Conservation (phyloP, 2,329 filamentous ascomycete species). For the Fusarium chlamydosporum region DNA sequence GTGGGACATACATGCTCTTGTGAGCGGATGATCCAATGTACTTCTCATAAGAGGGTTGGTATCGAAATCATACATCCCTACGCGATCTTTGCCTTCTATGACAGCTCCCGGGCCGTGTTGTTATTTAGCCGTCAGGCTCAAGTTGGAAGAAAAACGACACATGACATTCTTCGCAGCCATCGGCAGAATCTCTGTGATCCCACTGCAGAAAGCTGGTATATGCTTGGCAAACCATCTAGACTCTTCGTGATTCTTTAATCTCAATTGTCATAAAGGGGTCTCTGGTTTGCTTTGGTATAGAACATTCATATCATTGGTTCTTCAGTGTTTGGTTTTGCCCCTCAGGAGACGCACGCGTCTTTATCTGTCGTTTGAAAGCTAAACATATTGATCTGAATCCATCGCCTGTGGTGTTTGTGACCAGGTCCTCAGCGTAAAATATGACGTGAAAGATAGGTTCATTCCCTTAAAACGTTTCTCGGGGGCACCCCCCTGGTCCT, state of each 20-base stretch:
- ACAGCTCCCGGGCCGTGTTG: constrained; percentile 35
- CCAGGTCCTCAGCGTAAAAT: constrained; percentile 19
- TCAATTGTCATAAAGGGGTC: neutral
- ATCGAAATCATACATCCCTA: constrained; percentile 35
- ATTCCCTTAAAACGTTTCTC: constrained; percentile 25
- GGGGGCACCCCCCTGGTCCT: constrained; percentile 23
- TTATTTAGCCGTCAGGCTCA: constrained; percentile 42
- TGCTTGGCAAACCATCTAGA: constrained; percentile 8
- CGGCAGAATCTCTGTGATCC: constrained; percentile 20
- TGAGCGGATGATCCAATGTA: constrained; percentile 24
- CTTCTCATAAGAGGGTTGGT: constrained; percentile 27
- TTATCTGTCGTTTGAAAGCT: neutral
- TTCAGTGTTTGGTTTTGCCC: neutral
- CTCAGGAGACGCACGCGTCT: neutral
- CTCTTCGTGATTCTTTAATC: constrained; percentile 15
- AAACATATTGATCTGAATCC: neutral
- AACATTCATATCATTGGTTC: constrained; percentile 5
- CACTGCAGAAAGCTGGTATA: constrained; percentile 14
- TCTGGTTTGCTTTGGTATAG: constrained; percentile 1
- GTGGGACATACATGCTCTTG: constrained; percentile 12
- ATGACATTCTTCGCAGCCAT: constrained; percentile 39
- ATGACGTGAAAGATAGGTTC: constrained; percentile 31
- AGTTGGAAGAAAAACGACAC: constrained; percentile 26
- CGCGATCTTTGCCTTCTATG: constrained; percentile 30
- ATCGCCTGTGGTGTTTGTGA: constrained; percentile 1